phyloP scores from a whole-genome alignment of 345 rosid genomes.

The Euphorbia lathyris region DNA sequence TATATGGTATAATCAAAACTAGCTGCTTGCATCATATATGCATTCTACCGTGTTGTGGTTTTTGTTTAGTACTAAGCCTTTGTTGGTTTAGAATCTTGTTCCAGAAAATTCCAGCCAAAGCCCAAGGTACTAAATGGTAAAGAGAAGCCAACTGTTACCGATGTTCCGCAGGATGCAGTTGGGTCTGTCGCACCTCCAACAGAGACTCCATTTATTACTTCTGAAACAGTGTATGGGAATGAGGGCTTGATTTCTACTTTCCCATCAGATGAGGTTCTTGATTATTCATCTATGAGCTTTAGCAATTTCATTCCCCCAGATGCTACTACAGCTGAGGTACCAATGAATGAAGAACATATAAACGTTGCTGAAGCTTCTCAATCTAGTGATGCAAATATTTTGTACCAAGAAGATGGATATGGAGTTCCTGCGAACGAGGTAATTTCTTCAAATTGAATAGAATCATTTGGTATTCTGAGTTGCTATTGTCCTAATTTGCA shows the following conservation, averaged over 20 bases:
- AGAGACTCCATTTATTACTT: conserved; percentile 20
- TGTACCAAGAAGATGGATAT: conserved; percentile 29
- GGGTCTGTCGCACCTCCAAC: conserved; percentile 26
- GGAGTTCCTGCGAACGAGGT: conserved; percentile 38
- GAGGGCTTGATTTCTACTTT: conserved; percentile 40
- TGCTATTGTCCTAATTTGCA: conserved; percentile 4
- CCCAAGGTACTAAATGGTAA: conserved; percentile 29
- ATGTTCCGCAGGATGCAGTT: conserved; percentile 20
- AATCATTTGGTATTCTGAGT: neutral
- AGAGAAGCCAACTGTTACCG: conserved; percentile 20
- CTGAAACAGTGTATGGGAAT: conserved; percentile 26
- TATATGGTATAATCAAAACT: conserved; percentile 31
- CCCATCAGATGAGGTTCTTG: conserved; percentile 30
- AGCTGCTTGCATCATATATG: neutral
- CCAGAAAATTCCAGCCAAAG: conserved; percentile 47
- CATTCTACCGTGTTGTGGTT: neutral
- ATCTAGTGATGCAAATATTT: conserved; percentile 16
- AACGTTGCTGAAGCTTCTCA: conserved; percentile 23
- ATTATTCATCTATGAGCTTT: conserved; percentile 34
- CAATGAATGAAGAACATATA: conserved; percentile 20
- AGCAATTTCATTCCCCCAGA: conserved; percentile 25
- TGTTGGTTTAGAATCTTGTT: conserved; percentile 28
- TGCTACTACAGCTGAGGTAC: conserved; percentile 27
- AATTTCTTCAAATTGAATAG: conserved; percentile 9
- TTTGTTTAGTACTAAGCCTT: conserved; percentile 2